Evolutionary conservation across 225 moss, liverwort and hornwort species (phyloP).

Genomic region (Lunularia cruciata): DNA sequence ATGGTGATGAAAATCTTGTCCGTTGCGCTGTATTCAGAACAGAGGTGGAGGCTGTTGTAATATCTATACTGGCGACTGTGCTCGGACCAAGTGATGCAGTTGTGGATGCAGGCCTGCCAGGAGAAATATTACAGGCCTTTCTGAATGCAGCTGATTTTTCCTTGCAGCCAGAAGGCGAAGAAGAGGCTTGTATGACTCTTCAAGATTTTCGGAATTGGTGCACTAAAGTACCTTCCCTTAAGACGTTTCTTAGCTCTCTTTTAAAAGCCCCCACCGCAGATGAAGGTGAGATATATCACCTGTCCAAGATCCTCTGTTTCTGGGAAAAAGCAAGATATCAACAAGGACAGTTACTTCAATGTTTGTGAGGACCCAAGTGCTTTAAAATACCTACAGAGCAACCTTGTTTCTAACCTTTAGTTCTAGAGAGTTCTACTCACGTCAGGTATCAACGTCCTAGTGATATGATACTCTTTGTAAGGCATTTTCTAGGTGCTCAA

Average conservation of each 20-base stretch:
- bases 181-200: conserved; percentile 56
- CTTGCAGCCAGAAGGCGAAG: conserved; percentile 41
- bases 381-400: too few species aligned
- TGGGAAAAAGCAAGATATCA: too few species aligned
- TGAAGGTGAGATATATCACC: conserved; percentile 19
- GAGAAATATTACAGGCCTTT: conserved; percentile 73
- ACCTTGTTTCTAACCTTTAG: too few species aligned
- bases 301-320: too few species aligned
- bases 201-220: conserved; percentile 76
- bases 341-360: too few species aligned
- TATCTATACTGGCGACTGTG: conserved; percentile 81
- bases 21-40: conserved; percentile 52
- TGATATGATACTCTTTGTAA: too few species aligned
- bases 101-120: conserved; percentile 63
- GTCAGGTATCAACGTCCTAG: too few species aligned
- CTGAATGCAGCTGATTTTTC: conserved; percentile 61
- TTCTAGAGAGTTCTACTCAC: too few species aligned
- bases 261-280: conserved; percentile 66
- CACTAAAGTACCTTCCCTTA: conserved; percentile 65
- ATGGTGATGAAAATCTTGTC: conserved; percentile 5
- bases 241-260: conserved; percentile 77
- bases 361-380: too few species aligned
- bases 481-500: too few species aligned
- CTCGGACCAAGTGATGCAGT: conserved; percentile 70
- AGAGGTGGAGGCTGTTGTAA: conserved; percentile 83